Evolutionary conservation across 1,139 yeast genomes (phyloP).

Genomic region (Diutina siamensis): DNA sequence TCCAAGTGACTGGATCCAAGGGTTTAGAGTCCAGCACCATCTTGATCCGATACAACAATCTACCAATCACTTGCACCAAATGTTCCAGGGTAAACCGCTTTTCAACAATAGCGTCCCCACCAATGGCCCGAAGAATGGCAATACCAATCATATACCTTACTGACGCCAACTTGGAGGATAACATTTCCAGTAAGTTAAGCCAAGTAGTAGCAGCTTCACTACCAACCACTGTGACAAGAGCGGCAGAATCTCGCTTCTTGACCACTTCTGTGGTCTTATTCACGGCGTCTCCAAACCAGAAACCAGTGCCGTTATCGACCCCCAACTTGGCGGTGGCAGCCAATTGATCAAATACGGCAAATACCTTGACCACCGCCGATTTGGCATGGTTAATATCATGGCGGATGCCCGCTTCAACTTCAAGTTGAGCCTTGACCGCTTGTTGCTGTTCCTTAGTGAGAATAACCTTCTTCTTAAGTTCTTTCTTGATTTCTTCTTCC

Average conservation of each 20-base stretch:
- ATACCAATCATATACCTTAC: slow-evolving; percentile 49
- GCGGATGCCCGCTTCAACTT: slow-evolving; percentile 49
- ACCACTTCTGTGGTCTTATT: neutral
- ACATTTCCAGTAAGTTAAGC: neutral
- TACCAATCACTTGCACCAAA: slow-evolving; percentile 41
- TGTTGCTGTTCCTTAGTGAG: slow-evolving; percentile 68
- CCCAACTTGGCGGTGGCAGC: neutral
- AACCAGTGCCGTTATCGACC: neutral
- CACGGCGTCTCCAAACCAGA: slow-evolving; percentile 1
- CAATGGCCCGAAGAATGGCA: slow-evolving; percentile 48
- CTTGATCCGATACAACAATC: slow-evolving; percentile 66
- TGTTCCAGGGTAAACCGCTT: slow-evolving; percentile 40
- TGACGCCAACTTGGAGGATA: slow-evolving; percentile 23
- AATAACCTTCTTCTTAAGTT: slow-evolving; percentile 56
- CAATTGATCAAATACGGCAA: neutral
- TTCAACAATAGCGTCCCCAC: slow-evolving; percentile 16
- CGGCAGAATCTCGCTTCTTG: neutral
- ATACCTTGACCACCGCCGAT: neutral
- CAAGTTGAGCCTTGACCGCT: slow-evolving; percentile 47
- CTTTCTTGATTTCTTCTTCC: slow-evolving; percentile 78
- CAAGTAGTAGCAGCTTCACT: neutral
- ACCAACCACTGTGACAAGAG: neutral
- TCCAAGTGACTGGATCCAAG: slow-evolving; percentile 60
- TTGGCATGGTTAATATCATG: neutral
- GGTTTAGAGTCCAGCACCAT: slow-evolving; percentile 59